These are phyloP conservation scores for Aegle marmelos DNA, from an alignment of 345 rosid genomes.

Conservation along the genomic window DNA sequence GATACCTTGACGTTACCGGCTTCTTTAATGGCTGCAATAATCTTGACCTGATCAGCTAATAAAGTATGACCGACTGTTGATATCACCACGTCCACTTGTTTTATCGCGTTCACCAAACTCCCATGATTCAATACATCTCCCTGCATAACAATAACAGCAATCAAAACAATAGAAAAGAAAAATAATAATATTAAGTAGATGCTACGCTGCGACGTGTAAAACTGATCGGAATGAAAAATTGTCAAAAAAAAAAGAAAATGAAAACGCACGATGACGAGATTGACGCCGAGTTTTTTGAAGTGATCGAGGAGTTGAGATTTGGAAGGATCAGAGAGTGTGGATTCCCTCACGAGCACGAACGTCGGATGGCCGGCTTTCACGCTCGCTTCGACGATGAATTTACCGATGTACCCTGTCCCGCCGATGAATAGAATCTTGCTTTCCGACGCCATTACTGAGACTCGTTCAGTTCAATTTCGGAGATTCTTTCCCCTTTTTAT, in stretches of 20 bases:
- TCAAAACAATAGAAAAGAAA: no score
- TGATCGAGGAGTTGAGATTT: background rate
- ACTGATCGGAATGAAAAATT: no score
- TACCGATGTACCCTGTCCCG: slow-evolving; percentile 18
- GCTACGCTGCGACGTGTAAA: no score
- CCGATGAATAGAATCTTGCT: slow-evolving; percentile 19
- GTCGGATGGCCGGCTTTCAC: slow-evolving; percentile 15
- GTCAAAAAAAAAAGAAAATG: background rate
- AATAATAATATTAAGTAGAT: no score
- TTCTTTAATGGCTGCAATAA: slow-evolving; percentile 60
- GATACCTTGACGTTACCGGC: slow-evolving; percentile 59
- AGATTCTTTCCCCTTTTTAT: no score
- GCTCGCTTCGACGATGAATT: slow-evolving; percentile 18
- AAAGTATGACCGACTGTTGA: slow-evolving; percentile 37
- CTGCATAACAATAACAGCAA: slow-evolving; percentile 14
- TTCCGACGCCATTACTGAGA: background rate
- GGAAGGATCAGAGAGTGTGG: background rate
- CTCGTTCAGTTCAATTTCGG: background rate
- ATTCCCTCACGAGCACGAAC: slow-evolving; percentile 11
- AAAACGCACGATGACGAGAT: background rate
- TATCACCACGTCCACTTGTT: slow-evolving; percentile 59
- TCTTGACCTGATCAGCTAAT: slow-evolving; percentile 41
- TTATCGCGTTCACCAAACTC: slow-evolving; percentile 51
- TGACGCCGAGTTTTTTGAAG: slow-evolving; percentile 18
- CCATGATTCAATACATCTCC: slow-evolving; percentile 51